These are phyloP conservation scores for Cyclostephanos tholiformis DNA, from an alignment of 108 stramenopile genomes.

Conservation along the genomic window DNA sequence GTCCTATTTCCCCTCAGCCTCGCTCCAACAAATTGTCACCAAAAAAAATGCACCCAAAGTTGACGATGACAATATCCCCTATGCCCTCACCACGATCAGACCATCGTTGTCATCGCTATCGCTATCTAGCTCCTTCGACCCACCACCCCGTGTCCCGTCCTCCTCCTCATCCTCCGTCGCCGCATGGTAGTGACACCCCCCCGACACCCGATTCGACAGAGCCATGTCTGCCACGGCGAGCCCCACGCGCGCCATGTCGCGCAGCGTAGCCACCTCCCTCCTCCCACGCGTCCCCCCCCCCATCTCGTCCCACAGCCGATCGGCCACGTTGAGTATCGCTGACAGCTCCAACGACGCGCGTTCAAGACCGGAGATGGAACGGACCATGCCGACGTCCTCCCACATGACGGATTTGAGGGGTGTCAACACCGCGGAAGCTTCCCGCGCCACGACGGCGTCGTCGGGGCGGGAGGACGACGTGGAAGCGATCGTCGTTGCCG, in stretches of 20 bases:
- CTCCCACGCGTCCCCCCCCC: background rate
- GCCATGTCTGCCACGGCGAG: constrained; percentile 72
- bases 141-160: background rate
- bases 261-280: constrained; percentile 61
- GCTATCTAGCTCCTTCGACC: background rate
- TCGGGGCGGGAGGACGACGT: background rate
- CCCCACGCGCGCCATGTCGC: constrained; percentile 82
- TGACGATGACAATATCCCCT: background rate
- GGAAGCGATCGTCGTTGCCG: constrained; percentile 21
- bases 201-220: constrained; percentile 61
- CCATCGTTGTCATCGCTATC: background rate
- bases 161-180: constrained; percentile 44
- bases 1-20: too few species aligned
- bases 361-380: constrained; percentile 67
- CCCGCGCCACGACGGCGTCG: constrained; percentile 14
- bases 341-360: constrained; percentile 62
- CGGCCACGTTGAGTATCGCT: constrained; percentile 61
- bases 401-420: constrained; percentile 81
- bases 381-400: constrained; percentile 92
- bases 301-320: constrained; percentile 51
- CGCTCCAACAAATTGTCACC: too few species aligned
- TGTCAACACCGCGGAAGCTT: constrained; percentile 57
- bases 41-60: background rate
- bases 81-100: background rate
- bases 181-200: constrained; percentile 73